phyloP scores from a whole-genome alignment of 306 rosid species.

The Gastrolobium bilobum region DNA sequence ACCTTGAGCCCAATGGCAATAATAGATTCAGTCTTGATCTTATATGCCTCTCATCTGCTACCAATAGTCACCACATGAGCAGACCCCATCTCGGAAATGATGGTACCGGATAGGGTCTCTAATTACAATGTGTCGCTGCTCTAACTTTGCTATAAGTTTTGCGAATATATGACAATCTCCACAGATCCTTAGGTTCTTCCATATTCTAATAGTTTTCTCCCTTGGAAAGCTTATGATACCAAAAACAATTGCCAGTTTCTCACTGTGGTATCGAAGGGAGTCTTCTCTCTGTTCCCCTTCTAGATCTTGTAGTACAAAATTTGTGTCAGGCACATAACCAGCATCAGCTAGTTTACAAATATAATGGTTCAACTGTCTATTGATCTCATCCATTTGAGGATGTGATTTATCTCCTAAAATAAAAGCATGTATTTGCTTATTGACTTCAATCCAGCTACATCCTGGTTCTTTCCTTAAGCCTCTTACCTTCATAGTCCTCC shows the following conservation, averaged over 20 bases:
- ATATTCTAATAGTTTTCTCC: constrained; percentile 73
- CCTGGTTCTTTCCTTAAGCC: constrained; percentile 92
- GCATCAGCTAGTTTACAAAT: constrained; percentile 58
- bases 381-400: constrained; percentile 77
- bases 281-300: constrained; percentile 89
- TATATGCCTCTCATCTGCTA: constrained; percentile 46
- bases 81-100: constrained; percentile 79
- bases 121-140: constrained; percentile 71
- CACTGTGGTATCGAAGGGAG: constrained; percentile 84
- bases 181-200: constrained; percentile 92
- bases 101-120: constrained; percentile 93
- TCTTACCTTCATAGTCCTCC: constrained; percentile 68
- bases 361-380: constrained; percentile 59
- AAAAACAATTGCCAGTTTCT: constrained; percentile 78
- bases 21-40: not conserved
- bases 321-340: constrained; percentile 87
- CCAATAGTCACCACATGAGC: constrained; percentile 96
- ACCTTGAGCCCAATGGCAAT: constrained; percentile 19
- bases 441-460: constrained; percentile 94
- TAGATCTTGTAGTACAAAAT: constrained; percentile 89
- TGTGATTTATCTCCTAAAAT: constrained; percentile 79
- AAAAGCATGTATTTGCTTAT: constrained; percentile 79
- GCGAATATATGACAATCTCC: constrained; percentile 94
- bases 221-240: constrained; percentile 79
- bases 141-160: constrained; percentile 70